Evolutionary conservation across 2,329 filamentous ascomycete genomes (phyloP), one percentile per base, ranked within the genome.

Genomic region (Penicillium sp.): DNA sequence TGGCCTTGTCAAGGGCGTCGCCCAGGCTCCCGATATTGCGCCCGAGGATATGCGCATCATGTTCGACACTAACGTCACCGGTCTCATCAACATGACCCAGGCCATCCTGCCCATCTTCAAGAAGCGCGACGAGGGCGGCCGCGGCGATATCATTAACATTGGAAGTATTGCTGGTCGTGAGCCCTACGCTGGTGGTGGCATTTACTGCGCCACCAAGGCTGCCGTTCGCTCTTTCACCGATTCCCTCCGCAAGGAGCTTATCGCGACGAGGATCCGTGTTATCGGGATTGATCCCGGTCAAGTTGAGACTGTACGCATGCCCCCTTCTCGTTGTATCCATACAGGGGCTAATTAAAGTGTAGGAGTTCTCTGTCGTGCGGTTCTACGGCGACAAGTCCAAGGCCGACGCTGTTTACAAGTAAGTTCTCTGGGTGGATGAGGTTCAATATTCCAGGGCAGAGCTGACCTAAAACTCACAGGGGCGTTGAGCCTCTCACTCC

Each of bases 31-130:
- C 17, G 85, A 91, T 42, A 97, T 99, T 73, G 84, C 83, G 15
- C 84, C 90, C 70, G 88, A 88, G 59, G 94, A 99, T 78, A 90
- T 97, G 69, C 83, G 90, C 69, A 72, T 88, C 75, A 97, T 98
- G 92, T 91, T 97, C 73, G 80, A 85, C 49, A 98, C 95, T 59
- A 99, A 99, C 75, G 93, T 98, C 54, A 95, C 90, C 1, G 95
- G 95, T 31, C 83, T 99, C 37, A 95, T 99, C 81, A 91, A 94
- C 82, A 91, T 98, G 90, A 98, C 95, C 0, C 95, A 99, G 82
- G 91, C 91, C 48, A 83, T 97, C 61, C 79, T 98, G 17, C 87
- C 90, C 54, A 88, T 92, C 73, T 96, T 93, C 83, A 89, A 92
- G 77, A 82, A 85, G 68, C 72, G 78, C 58, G 81, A 65, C 62